Base-by-base conservation (phyloP, 768 basidiomycete species). In the Dacryopinax spathularia region DNA sequence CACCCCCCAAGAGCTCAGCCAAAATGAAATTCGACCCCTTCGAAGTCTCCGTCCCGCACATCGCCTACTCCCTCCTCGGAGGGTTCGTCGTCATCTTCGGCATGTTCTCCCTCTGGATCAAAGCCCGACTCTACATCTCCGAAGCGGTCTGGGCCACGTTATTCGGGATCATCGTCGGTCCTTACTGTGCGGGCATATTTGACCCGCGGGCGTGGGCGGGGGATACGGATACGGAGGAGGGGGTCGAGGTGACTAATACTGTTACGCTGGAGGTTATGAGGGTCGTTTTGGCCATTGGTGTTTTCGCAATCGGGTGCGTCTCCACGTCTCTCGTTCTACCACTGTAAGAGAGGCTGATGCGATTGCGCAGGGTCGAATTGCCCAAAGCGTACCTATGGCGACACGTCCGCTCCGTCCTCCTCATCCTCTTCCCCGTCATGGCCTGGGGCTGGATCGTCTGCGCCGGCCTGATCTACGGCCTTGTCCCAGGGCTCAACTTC, bases 81-180 rank as follows among this genome's bases (percentile, higher is more conserved):
- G 87, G 83, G 27, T 93, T 93, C 72, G 81, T 91, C 62, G 89
- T 91, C 39, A 67, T 92, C 64, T 96, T 95, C 74, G 91, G 91
- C 73, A 92, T 94, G 90, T 90, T 94, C 76, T 92, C 91, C 1
- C 80, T 94, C 4, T 84, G 97, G 68, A 81, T 97, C 69, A 87
- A 94, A 70, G 91, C 34, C 31, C 61, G 90, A 82, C 74, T 95
- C 27, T 97, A 96, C 72, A 85, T 97, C 64, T 95, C 95, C 66
- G 96, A 99, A 80, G 93, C 96, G 16, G 90, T 89, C 67, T 90
- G 91, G 83, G 93, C 95, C 0, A 96, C 96, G 69, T 72, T 94
- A 33, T 91, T 95, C 69, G 91, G 92, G 12, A 87, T 97, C 70
- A 86, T 93, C 67, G 85, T 95, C 61, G 92, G 91, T 59, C 93